Percentiles rank a stretch among this genome's conserved stretches.
phyloP scores from a whole-genome alignment of 257 asterid genomes.

The Nicotiana paniculata region DNA sequence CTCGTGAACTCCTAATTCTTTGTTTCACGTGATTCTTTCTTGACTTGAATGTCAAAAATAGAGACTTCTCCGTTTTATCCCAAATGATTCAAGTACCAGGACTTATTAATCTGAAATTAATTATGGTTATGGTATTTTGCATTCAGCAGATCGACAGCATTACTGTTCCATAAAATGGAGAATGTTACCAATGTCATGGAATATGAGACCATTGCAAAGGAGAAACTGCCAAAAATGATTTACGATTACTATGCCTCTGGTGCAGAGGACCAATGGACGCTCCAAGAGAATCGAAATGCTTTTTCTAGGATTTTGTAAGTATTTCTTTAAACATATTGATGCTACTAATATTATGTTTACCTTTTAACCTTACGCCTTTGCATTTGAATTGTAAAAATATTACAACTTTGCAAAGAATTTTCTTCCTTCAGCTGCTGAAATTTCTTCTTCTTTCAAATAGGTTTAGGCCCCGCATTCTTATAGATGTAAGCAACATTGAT shows the following conservation, averaged over 20 bases:
- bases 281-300: slow-evolving; percentile 52
- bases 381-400: not conserved
- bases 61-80: too few species aligned
- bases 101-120: not conserved
- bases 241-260: slow-evolving; percentile 68
- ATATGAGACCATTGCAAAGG: slow-evolving; percentile 50
- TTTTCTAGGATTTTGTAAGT: slow-evolving; percentile 61
- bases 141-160: not conserved
- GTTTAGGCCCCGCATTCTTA: slow-evolving; percentile 78
- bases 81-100: not conserved
- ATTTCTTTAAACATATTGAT: not conserved
- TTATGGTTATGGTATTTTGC: not conserved
- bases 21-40: not conserved
- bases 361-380: too few species aligned
- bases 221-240: slow-evolving; percentile 60
- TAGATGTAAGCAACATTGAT: slow-evolving; percentile 73
- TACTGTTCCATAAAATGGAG: slow-evolving; percentile 30
- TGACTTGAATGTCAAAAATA: not conserved
- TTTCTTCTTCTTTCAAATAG: slow-evolving; percentile 25
- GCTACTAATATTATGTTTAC: not conserved
- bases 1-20: not conserved
- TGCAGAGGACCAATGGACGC: slow-evolving; percentile 80
- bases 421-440: not conserved
- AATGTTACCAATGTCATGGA: slow-evolving; percentile 62
- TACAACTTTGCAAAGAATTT: not conserved